Evolutionary conservation across 192 early-diverging fungal species (phyloP), one percentile per base, ranked within the genome.

Genomic region (Haplosporangium gracile): DNA sequence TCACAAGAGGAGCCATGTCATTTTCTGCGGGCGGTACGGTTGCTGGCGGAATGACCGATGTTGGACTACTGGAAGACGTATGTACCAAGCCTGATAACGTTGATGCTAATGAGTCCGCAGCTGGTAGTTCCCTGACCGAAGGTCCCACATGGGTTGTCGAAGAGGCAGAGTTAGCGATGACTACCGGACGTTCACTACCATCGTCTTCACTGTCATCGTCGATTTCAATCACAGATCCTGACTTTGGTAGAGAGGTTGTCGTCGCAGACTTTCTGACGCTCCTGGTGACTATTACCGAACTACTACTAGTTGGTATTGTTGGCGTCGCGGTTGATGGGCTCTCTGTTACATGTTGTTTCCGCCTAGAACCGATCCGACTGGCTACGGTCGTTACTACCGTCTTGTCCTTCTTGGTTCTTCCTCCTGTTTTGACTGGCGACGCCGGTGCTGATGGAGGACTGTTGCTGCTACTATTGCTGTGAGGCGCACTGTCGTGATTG

Each of bases 381-480:
- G 77, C 82, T 24, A 84, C 43, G 0, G 82, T 70, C 8, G 34
- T 70, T 2, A 71, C 11, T 6, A 68, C 36, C 32, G 78, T 53
- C 11, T 84, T 79, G 0, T 40, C 77, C 34, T 75, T 78, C 51
- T 84, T 84, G 5, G 38, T 13, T 24, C 69, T 84, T 7, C 71
- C 68, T 13, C 18, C 24, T 5, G 51, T 11, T 65, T 29, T 65
- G 11, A 29, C 15, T 32, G 60, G 60, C 2, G 29, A 65, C 11
- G 60, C 3, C 29, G 60, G 60, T 65, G 60, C 60, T 32, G 60
- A 29, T 2, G 60, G 60, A 32, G 60, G 60, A 65, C 49, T 51
- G 49, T 29, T 65, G 60, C 29, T 65, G 29, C 29, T 32, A 29
- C 60, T 11, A 4, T 11, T 65, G 29, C 11, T 65, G 24, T 65